phyloP scores from a whole-genome alignment of 805 yeast species.

The Teunomyces gatunensis region DNA sequence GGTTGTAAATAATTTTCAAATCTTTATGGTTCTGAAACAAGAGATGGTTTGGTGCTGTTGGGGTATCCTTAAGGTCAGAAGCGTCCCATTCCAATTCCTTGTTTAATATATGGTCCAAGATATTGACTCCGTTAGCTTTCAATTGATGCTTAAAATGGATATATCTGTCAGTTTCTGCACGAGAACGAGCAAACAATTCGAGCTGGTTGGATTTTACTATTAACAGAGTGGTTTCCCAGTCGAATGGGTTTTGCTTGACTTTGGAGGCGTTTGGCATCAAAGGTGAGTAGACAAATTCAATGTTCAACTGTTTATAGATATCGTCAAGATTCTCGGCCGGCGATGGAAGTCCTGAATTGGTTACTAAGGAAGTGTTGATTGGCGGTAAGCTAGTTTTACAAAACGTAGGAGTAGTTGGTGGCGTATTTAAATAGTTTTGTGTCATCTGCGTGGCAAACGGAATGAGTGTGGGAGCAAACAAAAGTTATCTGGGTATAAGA shows the following conservation, averaged over 20 bases:
- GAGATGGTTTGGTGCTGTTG: conserved; percentile 31
- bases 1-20: conserved; percentile 49
- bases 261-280: conserved; percentile 40
- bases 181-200: conserved; percentile 49
- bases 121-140: conserved; percentile 29
- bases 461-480: background rate
- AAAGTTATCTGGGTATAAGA: background rate
- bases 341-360: background rate
- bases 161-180: conserved; percentile 43
- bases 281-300: conserved; percentile 25
- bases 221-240: conserved; percentile 44
- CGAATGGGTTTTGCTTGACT: conserved; percentile 35
- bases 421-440: conserved; percentile 9
- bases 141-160: conserved; percentile 44
- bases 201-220: conserved; percentile 43
- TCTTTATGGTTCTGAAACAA: conserved; percentile 44
- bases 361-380: conserved; percentile 2
- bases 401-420: conserved; percentile 12
- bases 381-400: conserved; percentile 1
- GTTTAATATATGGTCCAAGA: conserved; percentile 49
- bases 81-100: conserved; percentile 52
- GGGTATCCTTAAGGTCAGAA: conserved; percentile 24
- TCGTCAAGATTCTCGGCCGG: conserved; percentile 7
- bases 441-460: conserved; percentile 6
- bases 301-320: conserved; percentile 12